Evolutionary conservation across 2,329 filamentous ascomycete genomes (phyloP).

Genomic region (Fulvia fulva): DNA sequence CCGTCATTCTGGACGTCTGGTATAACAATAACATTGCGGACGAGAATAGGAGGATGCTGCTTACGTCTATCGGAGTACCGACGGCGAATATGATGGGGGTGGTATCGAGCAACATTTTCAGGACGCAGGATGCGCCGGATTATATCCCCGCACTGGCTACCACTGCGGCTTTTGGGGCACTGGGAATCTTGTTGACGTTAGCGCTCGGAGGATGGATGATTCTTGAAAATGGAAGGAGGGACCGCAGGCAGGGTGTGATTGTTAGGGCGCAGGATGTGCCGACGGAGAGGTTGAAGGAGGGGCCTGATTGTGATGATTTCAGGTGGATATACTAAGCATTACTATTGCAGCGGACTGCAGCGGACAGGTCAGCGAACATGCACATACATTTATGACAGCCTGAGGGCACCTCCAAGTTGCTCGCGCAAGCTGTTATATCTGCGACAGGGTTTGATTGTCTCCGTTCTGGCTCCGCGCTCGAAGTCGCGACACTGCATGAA

Average conservation of each 20-base stretch:
- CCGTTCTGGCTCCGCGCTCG: too few species aligned
- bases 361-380: too few species aligned
- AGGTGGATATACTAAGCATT: slow-evolving; percentile 39
- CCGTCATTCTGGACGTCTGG: slow-evolving; percentile 64
- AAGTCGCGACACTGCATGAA: too few species aligned
- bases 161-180: slow-evolving; percentile 60
- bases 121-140: slow-evolving; percentile 59
- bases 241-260: slow-evolving; percentile 51
- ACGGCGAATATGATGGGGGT: slow-evolving; percentile 74
- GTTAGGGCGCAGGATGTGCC: slow-evolving; percentile 51
- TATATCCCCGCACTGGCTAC: slow-evolving; percentile 65
- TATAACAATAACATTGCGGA: slow-evolving; percentile 83
- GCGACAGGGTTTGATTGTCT: too few species aligned
- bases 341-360: too few species aligned
- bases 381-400: too few species aligned
- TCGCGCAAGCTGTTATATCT: too few species aligned
- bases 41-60: slow-evolving; percentile 65
- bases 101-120: slow-evolving; percentile 65
- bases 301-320: slow-evolving; percentile 42
- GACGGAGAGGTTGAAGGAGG: slow-evolving; percentile 44
- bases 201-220: slow-evolving; percentile 62
- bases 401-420: too few species aligned
- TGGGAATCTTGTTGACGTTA: slow-evolving; percentile 53
- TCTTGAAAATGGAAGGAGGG: slow-evolving; percentile 59
- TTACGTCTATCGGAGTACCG: slow-evolving; percentile 70